Conservation (phyloP, 768 basidiomycete genomes). For the Clavaria fumosa region DNA sequence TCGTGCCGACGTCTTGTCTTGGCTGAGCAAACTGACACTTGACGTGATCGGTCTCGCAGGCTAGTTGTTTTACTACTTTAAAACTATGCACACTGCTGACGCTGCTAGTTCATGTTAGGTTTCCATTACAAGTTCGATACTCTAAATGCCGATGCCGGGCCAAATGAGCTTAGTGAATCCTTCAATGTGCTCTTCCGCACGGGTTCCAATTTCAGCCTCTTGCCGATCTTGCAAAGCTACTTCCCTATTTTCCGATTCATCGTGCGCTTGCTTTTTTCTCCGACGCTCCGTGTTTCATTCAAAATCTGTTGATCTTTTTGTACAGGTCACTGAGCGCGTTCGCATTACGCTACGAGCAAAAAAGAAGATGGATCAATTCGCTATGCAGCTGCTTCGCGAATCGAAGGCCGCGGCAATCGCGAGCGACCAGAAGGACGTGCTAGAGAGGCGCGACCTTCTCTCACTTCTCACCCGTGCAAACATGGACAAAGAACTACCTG, state of each 20-base stretch:
- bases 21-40: constrained; percentile 53
- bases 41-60: constrained; percentile 67
- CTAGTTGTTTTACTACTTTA: constrained; percentile 24
- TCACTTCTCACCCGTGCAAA: constrained; percentile 31
- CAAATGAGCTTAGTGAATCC: constrained; percentile 31
- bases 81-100: constrained; percentile 16
- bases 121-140: constrained; percentile 19
- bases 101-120: constrained; percentile 9
- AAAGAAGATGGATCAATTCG: constrained; percentile 27
- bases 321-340: constrained; percentile 11
- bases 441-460: constrained; percentile 29
- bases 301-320: constrained; percentile 11
- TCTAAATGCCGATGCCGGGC: constrained; percentile 13
- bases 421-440: constrained; percentile 7
- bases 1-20: constrained; percentile 43
- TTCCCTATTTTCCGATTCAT: background rate
- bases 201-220: constrained; percentile 15
- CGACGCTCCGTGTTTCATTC: constrained; percentile 21
- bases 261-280: constrained; percentile 13
- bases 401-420: constrained; percentile 23
- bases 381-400: constrained; percentile 23
- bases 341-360: constrained; percentile 12
- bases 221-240: background rate
- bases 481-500: constrained; percentile 31
- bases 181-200: constrained; percentile 31